Evolutionary conservation across 2,329 filamentous ascomycete species (phyloP).

Genomic region (Hymenoscyphus scutula): DNA sequence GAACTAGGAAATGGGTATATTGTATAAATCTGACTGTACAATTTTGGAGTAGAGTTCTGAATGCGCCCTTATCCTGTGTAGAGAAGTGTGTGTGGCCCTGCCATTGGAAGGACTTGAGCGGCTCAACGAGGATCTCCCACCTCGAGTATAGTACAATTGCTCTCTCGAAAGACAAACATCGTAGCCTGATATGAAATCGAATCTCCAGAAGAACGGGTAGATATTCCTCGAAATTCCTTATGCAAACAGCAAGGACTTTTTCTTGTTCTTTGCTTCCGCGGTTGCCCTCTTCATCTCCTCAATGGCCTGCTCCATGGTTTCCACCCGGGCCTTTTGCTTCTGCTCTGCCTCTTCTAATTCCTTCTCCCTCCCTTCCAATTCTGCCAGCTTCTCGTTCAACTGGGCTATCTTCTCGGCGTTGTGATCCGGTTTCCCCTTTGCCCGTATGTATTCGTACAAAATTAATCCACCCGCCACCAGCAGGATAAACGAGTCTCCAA

Average conservation of each 20-base stretch:
- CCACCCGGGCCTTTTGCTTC: conserved; percentile 35
- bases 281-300: conserved; percentile 32
- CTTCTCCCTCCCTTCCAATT: conserved; percentile 47
- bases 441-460: conserved; percentile 60
- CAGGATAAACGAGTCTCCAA: conserved; percentile 63
- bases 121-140: background rate
- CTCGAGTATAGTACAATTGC: conserved; percentile 3
- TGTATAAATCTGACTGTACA: conserved; percentile 17
- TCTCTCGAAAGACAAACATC: background rate
- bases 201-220: background rate
- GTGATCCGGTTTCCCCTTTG: conserved; percentile 58
- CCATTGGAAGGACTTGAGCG: background rate
- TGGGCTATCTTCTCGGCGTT: conserved; percentile 53
- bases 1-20: conserved; percentile 14
- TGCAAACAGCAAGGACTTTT: conserved; percentile 16
- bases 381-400: conserved; percentile 54
- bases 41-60: conserved; percentile 16
- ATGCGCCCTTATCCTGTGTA: background rate
- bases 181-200: background rate
- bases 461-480: conserved; percentile 55
- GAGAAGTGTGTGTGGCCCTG: conserved; percentile 17
- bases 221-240: background rate
- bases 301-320: conserved; percentile 35
- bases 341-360: conserved; percentile 51
- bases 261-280: conserved; percentile 22